A percentile compares a stretch with the other conserved stretches of the same genome.
Conservation (phyloP, 495 filamentous ascomycete genomes). For the Podospora anserina region DNA sequence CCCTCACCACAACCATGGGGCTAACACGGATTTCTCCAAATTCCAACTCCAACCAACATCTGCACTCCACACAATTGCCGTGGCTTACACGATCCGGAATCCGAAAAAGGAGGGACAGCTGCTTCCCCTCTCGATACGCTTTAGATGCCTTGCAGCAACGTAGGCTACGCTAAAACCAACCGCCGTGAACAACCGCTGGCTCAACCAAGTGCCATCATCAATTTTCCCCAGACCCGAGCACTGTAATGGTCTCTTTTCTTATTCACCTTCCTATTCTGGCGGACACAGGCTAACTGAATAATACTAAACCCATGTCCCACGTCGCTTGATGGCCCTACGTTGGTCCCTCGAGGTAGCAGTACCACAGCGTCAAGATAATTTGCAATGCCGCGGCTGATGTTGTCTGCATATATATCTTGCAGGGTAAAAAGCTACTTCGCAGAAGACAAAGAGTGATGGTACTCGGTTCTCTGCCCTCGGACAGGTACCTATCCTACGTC, state of each 20-base stretch:
- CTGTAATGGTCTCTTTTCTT: background rate
- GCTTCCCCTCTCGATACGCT: background rate
- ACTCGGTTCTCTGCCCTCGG: background rate
- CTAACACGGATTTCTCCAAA: background rate
- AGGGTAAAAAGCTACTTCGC: background rate
- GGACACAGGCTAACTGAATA: background rate
- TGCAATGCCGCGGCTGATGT: background rate
- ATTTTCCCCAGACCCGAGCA: background rate
- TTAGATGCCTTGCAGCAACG: slow-evolving; percentile 7
- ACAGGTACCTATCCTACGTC: background rate
- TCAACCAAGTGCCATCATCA: slow-evolving; percentile 7
- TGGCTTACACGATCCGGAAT: background rate
- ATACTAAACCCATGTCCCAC: background rate
- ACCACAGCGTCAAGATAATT: background rate
- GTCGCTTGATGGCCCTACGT: slow-evolving; percentile 6
- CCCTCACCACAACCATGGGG: background rate
- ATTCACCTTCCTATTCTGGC: slow-evolving; percentile 16
- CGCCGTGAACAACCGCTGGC: slow-evolving; percentile 4
- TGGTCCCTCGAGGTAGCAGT: slow-evolving; percentile 1
- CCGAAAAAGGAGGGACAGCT: background rate
- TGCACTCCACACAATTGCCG: slow-evolving; percentile 6
- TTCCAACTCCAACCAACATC: background rate
- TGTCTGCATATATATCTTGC: slow-evolving; percentile 5
- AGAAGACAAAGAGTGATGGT: background rate
- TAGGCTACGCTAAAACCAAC: slow-evolving; percentile 2